Percentiles rank a stretch among this genome's conserved stretches.
These are phyloP conservation scores for Mortierella alpina DNA, from an alignment of 192 early-diverging fungal species.

Conservation along the genomic window DNA sequence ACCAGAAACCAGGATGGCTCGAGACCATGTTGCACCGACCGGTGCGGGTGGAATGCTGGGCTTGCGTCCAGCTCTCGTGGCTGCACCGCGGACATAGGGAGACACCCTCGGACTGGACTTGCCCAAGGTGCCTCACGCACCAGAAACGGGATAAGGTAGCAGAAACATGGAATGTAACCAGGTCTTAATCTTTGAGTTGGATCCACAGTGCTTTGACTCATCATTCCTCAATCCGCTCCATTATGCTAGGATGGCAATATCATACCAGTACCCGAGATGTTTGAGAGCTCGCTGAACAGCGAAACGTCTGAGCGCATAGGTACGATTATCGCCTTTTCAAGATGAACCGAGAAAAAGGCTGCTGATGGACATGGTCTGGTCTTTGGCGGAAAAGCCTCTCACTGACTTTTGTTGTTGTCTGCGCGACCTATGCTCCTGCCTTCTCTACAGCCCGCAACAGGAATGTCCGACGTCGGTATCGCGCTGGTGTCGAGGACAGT, in stretches of 20 bases:
- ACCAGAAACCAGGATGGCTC: slow-evolving; percentile 23
- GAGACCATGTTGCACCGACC: slow-evolving; percentile 33
- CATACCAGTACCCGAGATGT: slow-evolving; percentile 48
- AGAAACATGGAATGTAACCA: neutral
- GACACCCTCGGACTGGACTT: slow-evolving; percentile 45
- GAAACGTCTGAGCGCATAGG: slow-evolving; percentile 23
- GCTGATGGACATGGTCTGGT: too few species aligned
- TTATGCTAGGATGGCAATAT: slow-evolving; percentile 35
- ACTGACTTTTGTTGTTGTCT: neutral
- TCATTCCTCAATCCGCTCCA: neutral
- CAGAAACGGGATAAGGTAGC: slow-evolving; percentile 32
- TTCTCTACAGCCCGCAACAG: slow-evolving; percentile 20
- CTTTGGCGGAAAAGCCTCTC: too few species aligned
- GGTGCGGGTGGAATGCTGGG: slow-evolving; percentile 41
- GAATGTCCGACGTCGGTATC: neutral
- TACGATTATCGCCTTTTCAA: slow-evolving; percentile 1
- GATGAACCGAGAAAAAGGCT: too few species aligned
- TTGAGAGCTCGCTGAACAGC: slow-evolving; percentile 30
- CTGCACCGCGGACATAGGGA: slow-evolving; percentile 24
- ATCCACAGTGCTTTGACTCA: neutral
- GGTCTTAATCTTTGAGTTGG: neutral
- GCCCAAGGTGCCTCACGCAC: slow-evolving; percentile 34
- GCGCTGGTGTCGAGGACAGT: neutral
- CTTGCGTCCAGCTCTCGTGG: slow-evolving; percentile 30
- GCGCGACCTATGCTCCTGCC: neutral